Base-by-base conservation (phyloP, 306 rosid genomes). In the Sicyos edulis region DNA sequence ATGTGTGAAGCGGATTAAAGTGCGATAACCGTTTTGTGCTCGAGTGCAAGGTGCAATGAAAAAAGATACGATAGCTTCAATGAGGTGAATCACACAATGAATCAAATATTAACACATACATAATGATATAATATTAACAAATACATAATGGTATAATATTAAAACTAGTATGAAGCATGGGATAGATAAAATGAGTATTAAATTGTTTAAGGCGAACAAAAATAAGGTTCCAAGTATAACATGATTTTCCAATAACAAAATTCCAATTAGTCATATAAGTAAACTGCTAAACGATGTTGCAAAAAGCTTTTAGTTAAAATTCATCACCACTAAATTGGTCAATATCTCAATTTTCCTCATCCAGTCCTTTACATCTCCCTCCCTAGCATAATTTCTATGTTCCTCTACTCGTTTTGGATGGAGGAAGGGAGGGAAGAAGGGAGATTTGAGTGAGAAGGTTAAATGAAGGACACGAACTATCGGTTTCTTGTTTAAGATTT, bases 321-420 rank as follows among this genome's bases (percentile, higher is more conserved):
- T 10, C 54, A 44, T 19, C 6, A 19, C 29, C 32, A 64, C 70
- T 34, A 17, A 17, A 4, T 40, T 17, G n/a, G 26, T 64, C 70
- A 11, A 17, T 42, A 40, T 64, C 32, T 17, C 29, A 42, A 56
- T 40, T 17, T 42, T 64, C 70, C 32, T 40, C 2, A 19, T 12
- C 52, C 37, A 56, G 62, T 56, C 15, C 34, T 62, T 62, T n/a
- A 34, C 68, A 61, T 61, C 6, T 63, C 40, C 51, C 70, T 63
- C 16, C 40, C 10, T 40, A n/a, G 29, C 12, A 63, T 4, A 7
- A 2, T 40, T 42, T 64, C 32, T 52, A 17, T 42, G 53, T 40
- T 40, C 50, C 53, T 64, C 70, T 6, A 6, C 45, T 32, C 51
- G 70, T 42, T 10, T 64, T 42, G n/a, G 19, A 26, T 42, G n/a